Evolutionary conservation across 805 yeast species (phyloP).

Genomic region (Cyberlindnera veronae): DNA sequence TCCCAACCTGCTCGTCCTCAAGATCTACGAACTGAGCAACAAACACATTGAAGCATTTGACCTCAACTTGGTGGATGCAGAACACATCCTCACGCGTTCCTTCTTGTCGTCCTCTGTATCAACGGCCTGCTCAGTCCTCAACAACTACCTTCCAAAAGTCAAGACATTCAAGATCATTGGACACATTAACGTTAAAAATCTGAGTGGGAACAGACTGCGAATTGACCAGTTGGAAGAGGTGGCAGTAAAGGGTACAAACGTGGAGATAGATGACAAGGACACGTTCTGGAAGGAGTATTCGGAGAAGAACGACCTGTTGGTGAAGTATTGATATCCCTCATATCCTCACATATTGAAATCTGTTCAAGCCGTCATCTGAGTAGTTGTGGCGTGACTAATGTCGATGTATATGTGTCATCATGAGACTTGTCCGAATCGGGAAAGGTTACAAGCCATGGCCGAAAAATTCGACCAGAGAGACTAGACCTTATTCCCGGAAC

Average conservation of each 20-base stretch:
- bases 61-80: conserved; percentile 17
- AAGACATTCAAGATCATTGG: conserved; percentile 12
- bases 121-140: conserved; percentile 11
- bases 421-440: too few species aligned
- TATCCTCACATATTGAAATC: too few species aligned
- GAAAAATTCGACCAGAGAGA: too few species aligned
- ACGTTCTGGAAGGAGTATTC: conserved; percentile 4
- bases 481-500: too few species aligned
- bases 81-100: conserved; percentile 6
- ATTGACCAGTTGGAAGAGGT: conserved; percentile 4
- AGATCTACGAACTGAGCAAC: conserved; percentile 22
- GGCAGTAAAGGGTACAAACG: conserved; percentile 10
- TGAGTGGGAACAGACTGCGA: conserved; percentile 11
- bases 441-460: too few species aligned
- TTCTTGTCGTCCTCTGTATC: conserved; percentile 13
- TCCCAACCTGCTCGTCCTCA: conserved; percentile 14
- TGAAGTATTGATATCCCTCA: too few species aligned
- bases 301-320: conserved; percentile 2
- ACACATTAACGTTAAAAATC: conserved; percentile 9
- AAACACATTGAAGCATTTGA: conserved; percentile 25
- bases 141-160: conserved; percentile 6
- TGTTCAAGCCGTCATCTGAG: too few species aligned
- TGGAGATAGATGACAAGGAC: conserved; percentile 9
- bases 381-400: too few species aligned
- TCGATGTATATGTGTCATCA: too few species aligned